Conservation (phyloP, 1,284 basidiomycete species). For the Trametes versicolor region DNA sequence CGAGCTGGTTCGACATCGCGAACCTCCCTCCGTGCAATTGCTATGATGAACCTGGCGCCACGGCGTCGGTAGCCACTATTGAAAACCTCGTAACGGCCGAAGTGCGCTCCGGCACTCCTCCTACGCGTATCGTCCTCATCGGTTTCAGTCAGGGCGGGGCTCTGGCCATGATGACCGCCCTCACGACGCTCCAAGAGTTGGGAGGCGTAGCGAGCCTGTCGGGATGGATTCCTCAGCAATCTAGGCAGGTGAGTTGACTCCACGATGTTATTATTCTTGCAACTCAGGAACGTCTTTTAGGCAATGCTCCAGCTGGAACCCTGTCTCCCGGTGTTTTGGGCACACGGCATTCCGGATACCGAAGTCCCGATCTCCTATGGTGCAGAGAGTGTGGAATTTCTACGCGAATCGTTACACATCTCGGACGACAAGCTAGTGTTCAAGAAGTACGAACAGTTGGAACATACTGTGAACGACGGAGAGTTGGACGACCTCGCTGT, state of each 20-base stretch:
- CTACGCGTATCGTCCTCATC: constrained; percentile 50
- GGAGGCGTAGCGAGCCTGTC: constrained; percentile 56
- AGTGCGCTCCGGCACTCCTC: constrained; percentile 49
- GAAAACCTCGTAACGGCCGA: constrained; percentile 52
- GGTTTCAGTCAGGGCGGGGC: constrained; percentile 60
- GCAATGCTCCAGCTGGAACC: constrained; percentile 47
- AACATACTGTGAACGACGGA: constrained; percentile 48
- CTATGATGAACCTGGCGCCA: constrained; percentile 49
- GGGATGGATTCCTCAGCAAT: constrained; percentile 53
- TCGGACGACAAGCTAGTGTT: constrained; percentile 41
- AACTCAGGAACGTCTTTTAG: constrained; percentile 21
- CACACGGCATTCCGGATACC: constrained; percentile 49
- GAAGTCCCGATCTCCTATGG: constrained; percentile 51
- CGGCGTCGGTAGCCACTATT: constrained; percentile 49
- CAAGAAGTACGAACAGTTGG: constrained; percentile 47
- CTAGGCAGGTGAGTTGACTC: constrained; percentile 44
- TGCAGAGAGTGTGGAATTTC: constrained; percentile 46
- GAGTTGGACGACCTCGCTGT: constrained; percentile 50
- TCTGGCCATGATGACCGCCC: constrained; percentile 49
- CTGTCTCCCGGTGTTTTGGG: constrained; percentile 53
- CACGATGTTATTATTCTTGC: not conserved
- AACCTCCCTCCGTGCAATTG: constrained; percentile 49
- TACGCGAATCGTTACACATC: constrained; percentile 43
- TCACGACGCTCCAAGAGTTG: constrained; percentile 53
- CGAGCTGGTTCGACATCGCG: constrained; percentile 57